Evolutionary conservation across 345 rosid species (phyloP), one percentile per base, ranked within the genome.

Genomic region (Pugionium dolabratum): DNA sequence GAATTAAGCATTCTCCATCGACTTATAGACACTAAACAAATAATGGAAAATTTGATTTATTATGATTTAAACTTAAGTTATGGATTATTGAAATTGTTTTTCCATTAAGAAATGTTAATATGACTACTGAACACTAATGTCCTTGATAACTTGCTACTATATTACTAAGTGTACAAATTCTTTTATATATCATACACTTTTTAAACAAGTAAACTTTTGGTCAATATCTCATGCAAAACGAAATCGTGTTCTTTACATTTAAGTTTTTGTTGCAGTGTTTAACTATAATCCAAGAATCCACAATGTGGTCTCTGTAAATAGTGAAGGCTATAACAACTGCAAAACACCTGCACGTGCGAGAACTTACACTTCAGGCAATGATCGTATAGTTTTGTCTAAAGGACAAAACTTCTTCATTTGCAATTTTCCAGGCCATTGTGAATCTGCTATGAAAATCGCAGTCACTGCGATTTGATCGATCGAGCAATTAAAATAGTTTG

Each of bases 381-480:
- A 86, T 70, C 75, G 31, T 62, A 70, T 86, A 72, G 79, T 67
- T 76, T 81, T 84, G 55, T 67, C 33, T 1, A 82, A 59, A 76
- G 91, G 91, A 34, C 75, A 58, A 42, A 79, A 78, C 56, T 80
- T 55, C 63, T 84, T 86, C 83, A 74, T 78, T 52, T 84, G 88
- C 68, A 79, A 5, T 50, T 47, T 71, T 9, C 2, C 63, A 27
- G 73, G 76, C 4, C 88, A 83, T 52, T 83, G 91, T 31, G 71
- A 80, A 50, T 25, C 71, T 58, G 79, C 53, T 27, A 83, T 83
- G 86, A 85, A 85, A 59, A 74, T 85, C 43, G 80, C 86, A 18
- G 41, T 79, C 33, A 75, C 47, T 48, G 86, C 82, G 3, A 70
- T 18, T 34, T 78, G 68, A 74, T 45, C 44, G 35, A 33, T 26